Base-by-base conservation (phyloP, 2,329 filamentous ascomycete species). In the Monosporascus ibericus region DNA sequence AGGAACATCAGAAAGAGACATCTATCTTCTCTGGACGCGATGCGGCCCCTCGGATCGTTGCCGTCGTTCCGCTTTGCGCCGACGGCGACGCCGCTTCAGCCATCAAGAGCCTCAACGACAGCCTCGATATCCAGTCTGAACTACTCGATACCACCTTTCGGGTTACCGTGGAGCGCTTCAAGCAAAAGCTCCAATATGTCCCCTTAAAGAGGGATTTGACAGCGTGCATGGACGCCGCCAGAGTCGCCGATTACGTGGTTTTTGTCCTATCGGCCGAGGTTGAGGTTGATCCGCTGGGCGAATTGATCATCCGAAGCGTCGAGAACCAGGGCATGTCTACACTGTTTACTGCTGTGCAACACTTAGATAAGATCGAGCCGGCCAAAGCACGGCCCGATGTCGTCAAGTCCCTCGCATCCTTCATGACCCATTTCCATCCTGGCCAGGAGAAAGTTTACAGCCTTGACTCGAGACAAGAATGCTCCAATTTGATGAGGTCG, bases 321-420 rank as follows among this genome's bases (percentile, higher is more conserved):
- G 92, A 96, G 73, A 89, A 90, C 62, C 94, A 99, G 72, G 94
- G 94, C 63, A 84, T 99, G 60, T 96, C 92, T 1, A 97, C 91
- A 22, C 81, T 95, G n/a, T 83, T 95, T 64, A 90, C 90, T 0
- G 81, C 90, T 14, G 90, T 95, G 0, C 87, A 95, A 64, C 85
- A 85, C 5, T 74, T 97, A 14, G 86, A 92, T 52, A 81, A 80
- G 54, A 75, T 96, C 39, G 87, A 95, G 60, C 85, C 90, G 0
- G 78, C 84, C 8, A 96, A 96, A 71, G 86, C 87, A 68, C 80
- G 86, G 53, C 78, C 84, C 0, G 86, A 91, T 54, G 83, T 95
- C 11, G 73, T 92, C 48, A 79, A 85, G 47, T 96, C 92, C 2
- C 78, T 99, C 51, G 94, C 91, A 68, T 95, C 90, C 1, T 96